A percentile compares a stretch with the other conserved stretches of the same genome.
These are phyloP conservation scores for Cryphonectria japonica DNA, from an alignment of 2,329 filamentous ascomycete genomes.

Conservation along the genomic window DNA sequence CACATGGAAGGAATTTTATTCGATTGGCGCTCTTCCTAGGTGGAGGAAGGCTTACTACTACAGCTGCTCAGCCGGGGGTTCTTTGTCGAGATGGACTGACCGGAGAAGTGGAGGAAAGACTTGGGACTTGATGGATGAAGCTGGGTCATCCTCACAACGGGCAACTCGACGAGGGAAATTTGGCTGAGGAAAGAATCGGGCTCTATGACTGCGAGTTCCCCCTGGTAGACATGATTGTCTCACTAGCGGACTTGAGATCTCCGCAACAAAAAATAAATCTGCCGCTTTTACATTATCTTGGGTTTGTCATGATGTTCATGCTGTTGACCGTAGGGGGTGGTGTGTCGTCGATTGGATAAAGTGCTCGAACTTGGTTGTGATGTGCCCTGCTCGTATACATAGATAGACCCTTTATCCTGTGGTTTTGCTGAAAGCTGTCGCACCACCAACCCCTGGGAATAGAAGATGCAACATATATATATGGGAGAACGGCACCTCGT, in stretches of 20 bases:
- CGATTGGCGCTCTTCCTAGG: slow-evolving; percentile 25
- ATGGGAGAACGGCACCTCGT: not conserved
- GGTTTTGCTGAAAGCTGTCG: no score
- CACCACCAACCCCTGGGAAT: no score
- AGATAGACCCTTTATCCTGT: no score
- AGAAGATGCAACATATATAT: not conserved
- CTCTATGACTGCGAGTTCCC: slow-evolving; percentile 29
- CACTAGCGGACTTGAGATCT: slow-evolving; percentile 31
- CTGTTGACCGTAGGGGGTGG: not conserved
- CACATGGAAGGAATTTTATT: slow-evolving; percentile 26
- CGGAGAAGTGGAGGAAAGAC: not conserved
- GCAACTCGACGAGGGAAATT: slow-evolving; percentile 25
- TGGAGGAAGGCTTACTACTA: slow-evolving; percentile 29
- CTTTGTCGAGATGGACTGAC: slow-evolving; percentile 27
- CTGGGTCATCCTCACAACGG: slow-evolving; percentile 24
- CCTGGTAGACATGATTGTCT: slow-evolving; percentile 30
- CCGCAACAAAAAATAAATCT: slow-evolving; percentile 28
- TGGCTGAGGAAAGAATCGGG: slow-evolving; percentile 27
- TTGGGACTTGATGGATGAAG: slow-evolving; percentile 10
- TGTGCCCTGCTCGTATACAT: not conserved
- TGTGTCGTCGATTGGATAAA: not conserved
- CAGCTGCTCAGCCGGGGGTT: slow-evolving; percentile 23
- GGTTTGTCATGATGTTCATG: not conserved
- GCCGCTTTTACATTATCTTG: slow-evolving; percentile 23
- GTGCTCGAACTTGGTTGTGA: not conserved